Conservation (phyloP, 2,329 filamentous ascomycete species). For the Ilyonectria mors-panacis region DNA sequence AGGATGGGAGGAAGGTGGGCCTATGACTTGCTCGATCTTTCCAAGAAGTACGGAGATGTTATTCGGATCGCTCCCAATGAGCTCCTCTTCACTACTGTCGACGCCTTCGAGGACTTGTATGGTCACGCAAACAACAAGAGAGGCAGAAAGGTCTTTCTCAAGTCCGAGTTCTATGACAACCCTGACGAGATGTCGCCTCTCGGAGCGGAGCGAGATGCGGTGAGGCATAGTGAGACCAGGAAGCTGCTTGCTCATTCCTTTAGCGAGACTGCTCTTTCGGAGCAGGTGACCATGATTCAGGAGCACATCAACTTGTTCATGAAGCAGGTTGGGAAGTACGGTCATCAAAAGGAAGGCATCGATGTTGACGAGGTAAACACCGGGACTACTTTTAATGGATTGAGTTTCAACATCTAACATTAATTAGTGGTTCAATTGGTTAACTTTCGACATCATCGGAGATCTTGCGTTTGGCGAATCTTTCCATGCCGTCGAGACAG, state of each 20-base stretch:
- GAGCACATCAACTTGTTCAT: constrained; percentile 11
- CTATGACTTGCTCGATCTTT: not conserved
- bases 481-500: constrained; percentile 5
- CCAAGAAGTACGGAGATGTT: constrained; percentile 16
- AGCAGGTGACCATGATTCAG: constrained; percentile 14
- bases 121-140: constrained; percentile 17
- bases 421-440: constrained; percentile 12
- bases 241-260: constrained; percentile 12
- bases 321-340: constrained; percentile 9
- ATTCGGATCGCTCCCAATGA: constrained; percentile 24
- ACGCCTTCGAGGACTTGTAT: constrained; percentile 22
- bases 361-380: not conserved
- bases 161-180: constrained; percentile 19
- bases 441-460: constrained; percentile 23
- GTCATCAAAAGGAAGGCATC: not conserved
- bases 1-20: not conserved
- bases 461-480: constrained; percentile 19
- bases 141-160: constrained; percentile 9
- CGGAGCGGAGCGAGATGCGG: not conserved
- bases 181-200: constrained; percentile 6
- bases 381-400: not conserved
- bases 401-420: not conserved
- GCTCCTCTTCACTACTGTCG: constrained; percentile 5
- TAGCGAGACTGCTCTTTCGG: constrained; percentile 2
- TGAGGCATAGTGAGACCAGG: constrained; percentile 9